Evolutionary conservation across 202 grass and related monocot genomes (phyloP), one percentile per base, ranked within the genome.

Genomic region (Tripidium arundinaceum): DNA sequence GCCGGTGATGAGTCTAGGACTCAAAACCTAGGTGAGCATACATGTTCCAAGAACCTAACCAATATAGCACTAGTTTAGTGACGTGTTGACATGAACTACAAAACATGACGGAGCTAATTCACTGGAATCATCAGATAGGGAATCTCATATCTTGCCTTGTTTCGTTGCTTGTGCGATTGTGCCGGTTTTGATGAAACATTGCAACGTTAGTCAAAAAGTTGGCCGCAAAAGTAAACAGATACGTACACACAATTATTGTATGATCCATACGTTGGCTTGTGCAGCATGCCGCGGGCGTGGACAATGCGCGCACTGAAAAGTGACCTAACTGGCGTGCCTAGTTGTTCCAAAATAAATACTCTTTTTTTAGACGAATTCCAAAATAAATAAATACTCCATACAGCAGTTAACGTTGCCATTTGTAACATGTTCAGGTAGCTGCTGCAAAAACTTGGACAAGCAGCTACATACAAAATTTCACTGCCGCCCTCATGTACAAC

Each of bases 201-300:
- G 79, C 42, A 4, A 18, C 29, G 27, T 0, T 42, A 25, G 66
- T 72, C 66, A 72, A 78, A 77, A 64, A 31, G 70, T 38, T 80
- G 18, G 76, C 50, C 62, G 70, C 63, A 9, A 52, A 70, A 75
- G 76, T 63, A 68, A 68, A 74, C 15, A 22, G 14, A 73, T 74
- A 68, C 77, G 24, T 46, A 31, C 24, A 38, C 52, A 7, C 50
- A 52, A 52, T 52, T 64, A 38, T 41, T 81, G 52, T 37, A 33
- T 75, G 55, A 21, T 15, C 9, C 47, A 6, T 10, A 66, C 41
- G 39, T 54, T 69, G 50, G 52, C 63, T 67, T 80, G 60, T 24
- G 34, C 68, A 19, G 25, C 33, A 71, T 80, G 43, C 63, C 79
- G 6, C 31, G 29, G 3, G 29, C 29, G 29, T 31, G 29, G 29